These are phyloP conservation scores for Skeletonema tropicum DNA, from an alignment of 108 stramenopile species.

Conservation along the genomic window DNA sequence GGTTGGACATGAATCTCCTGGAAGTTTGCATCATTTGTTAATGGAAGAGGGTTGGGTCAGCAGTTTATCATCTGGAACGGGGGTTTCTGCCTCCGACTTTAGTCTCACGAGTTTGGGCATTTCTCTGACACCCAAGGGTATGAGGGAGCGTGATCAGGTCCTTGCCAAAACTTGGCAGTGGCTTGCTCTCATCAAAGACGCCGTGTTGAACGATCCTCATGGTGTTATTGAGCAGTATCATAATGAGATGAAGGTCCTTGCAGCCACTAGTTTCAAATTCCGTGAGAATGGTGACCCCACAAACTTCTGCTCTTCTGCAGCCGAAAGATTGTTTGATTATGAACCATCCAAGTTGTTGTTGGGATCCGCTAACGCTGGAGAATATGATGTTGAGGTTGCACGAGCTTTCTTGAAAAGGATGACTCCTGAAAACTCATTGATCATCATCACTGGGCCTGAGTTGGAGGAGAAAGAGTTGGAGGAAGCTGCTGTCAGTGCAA, in stretches of 20 bases:
- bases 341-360: slow-evolving; percentile 58
- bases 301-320: slow-evolving; percentile 75
- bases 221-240: slow-evolving; percentile 68
- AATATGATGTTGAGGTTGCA: slow-evolving; percentile 63
- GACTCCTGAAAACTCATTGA: slow-evolving; percentile 73
- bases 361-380: slow-evolving; percentile 51
- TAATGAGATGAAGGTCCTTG: slow-evolving; percentile 75
- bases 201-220: slow-evolving; percentile 48
- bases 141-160: slow-evolving; percentile 70
- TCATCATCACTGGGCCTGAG: slow-evolving; percentile 67
- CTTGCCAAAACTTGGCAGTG: slow-evolving; percentile 81
- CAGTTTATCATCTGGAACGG: slow-evolving; percentile 80
- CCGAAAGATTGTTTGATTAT: slow-evolving; percentile 78
- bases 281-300: slow-evolving; percentile 86
- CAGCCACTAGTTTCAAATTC: slow-evolving; percentile 72
- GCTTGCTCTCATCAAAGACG: slow-evolving; percentile 73
- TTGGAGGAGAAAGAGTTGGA: slow-evolving; percentile 46
- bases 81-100: slow-evolving; percentile 72
- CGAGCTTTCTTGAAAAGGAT: slow-evolving; percentile 78
- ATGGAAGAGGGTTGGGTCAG: slow-evolving; percentile 76
- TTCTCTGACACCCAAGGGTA: slow-evolving; percentile 83
- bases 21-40: slow-evolving; percentile 83
- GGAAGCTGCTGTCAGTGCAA: slow-evolving; percentile 30
- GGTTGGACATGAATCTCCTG: slow-evolving; percentile 96
- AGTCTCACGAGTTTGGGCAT: slow-evolving; percentile 69